phyloP scores from a whole-genome alignment of 2,329 filamentous ascomycete species.

The Arthrobotrys pseudoclavata region DNA sequence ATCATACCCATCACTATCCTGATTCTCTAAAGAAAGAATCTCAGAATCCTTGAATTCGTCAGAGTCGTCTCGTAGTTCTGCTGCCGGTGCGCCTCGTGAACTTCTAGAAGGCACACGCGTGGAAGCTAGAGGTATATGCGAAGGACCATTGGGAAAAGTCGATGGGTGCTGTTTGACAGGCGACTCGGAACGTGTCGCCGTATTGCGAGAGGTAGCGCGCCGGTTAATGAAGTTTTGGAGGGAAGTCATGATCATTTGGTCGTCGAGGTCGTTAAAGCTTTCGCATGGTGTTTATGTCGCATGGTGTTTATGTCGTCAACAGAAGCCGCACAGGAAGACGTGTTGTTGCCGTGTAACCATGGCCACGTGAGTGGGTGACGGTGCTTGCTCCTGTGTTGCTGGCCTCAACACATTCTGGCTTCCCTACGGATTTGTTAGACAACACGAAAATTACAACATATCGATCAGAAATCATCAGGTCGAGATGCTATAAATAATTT shows the following conservation, averaged over 20 bases:
- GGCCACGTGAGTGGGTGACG: not conserved
- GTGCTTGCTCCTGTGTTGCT: not conserved
- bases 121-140: slow-evolving; percentile 47
- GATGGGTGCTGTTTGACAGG: slow-evolving; percentile 32
- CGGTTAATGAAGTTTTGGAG: slow-evolving; percentile 58
- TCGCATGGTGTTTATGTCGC: slow-evolving; percentile 24
- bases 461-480: not conserved
- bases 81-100: slow-evolving; percentile 31
- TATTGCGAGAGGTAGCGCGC: slow-evolving; percentile 42
- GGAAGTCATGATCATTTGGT: slow-evolving; percentile 59
- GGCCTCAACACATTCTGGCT: not conserved
- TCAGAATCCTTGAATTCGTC: slow-evolving; percentile 58
- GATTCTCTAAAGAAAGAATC: slow-evolving; percentile 49
- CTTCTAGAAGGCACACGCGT: slow-evolving; percentile 47
- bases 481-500: too few relatives aligned
- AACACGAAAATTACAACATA: slow-evolving; percentile 1
- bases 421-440: not conserved
- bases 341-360: slow-evolving; percentile 49
- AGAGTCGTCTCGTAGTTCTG: slow-evolving; percentile 41
- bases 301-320: slow-evolving; percentile 14
- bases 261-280: slow-evolving; percentile 22
- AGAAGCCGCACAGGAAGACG: slow-evolving; percentile 27
- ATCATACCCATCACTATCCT: slow-evolving; percentile 40
- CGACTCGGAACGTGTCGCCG: slow-evolving; percentile 30
- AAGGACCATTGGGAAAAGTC: slow-evolving; percentile 24